A percentile compares a stretch with the other conserved stretches of the same genome.
phyloP scores from a whole-genome alignment of 805 yeast genomes.

The Clavispora fructus region DNA sequence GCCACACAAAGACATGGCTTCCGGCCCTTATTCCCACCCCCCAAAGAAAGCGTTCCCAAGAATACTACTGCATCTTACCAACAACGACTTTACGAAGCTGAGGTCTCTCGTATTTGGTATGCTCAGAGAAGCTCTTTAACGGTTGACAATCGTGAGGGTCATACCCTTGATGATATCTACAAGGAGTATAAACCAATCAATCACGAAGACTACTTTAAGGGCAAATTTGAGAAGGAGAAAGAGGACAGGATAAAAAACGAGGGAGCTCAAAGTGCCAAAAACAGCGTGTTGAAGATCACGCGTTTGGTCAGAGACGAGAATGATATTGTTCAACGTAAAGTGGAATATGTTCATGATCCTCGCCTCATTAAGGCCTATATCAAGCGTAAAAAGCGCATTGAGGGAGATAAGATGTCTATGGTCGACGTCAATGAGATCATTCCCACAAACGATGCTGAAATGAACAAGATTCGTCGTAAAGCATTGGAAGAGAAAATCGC shows the following conservation, averaged over 20 bases:
- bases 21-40: slow-evolving; percentile 32
- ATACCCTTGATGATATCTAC: slow-evolving; percentile 32
- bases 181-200: slow-evolving; percentile 33
- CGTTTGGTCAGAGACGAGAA: slow-evolving; percentile 79
- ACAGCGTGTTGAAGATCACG: slow-evolving; percentile 46
- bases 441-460: slow-evolving; percentile 79
- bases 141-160: slow-evolving; percentile 32
- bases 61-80: slow-evolving; percentile 48
- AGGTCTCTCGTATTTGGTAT: slow-evolving; percentile 85
- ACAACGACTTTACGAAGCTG: slow-evolving; percentile 88
- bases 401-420: slow-evolving; percentile 47
- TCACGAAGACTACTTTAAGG: slow-evolving; percentile 28
- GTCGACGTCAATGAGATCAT: slow-evolving; percentile 68
- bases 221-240: slow-evolving; percentile 29
- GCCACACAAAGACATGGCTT: slow-evolving; percentile 97
- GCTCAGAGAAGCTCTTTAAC: slow-evolving; percentile 62
- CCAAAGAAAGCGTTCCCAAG: slow-evolving; percentile 34
- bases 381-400: slow-evolving; percentile 61
- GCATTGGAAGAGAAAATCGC: slow-evolving; percentile 80
- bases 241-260: slow-evolving; percentile 27
- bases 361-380: slow-evolving; percentile 82
- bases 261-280: slow-evolving; percentile 18
- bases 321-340: slow-evolving; percentile 77
- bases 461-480: slow-evolving; percentile 70
- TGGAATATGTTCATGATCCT: slow-evolving; percentile 78